Conservation (phyloP, 345 rosid genomes). For the Citrus sp. region DNA sequence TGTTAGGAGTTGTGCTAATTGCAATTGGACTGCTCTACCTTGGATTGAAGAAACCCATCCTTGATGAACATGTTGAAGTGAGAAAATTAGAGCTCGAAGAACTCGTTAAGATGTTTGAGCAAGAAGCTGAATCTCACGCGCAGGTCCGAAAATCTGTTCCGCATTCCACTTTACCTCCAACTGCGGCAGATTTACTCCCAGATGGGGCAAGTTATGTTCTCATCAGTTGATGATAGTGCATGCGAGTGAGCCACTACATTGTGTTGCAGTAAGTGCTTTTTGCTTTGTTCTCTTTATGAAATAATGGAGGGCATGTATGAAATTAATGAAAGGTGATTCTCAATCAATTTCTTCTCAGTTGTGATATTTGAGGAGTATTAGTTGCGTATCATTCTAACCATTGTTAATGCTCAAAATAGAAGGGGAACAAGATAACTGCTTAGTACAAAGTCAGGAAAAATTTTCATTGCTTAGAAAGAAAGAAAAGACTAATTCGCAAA, state of each 20-base stretch:
- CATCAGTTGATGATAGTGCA: constrained; percentile 22
- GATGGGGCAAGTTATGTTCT: constrained; percentile 43
- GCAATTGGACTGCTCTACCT: constrained; percentile 46
- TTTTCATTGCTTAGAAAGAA: background rate
- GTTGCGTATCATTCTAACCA: background rate
- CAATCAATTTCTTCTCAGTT: background rate
- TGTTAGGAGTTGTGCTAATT: constrained; percentile 40
- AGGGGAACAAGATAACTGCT: background rate
- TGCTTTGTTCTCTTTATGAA: background rate
- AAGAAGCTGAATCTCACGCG: constrained; percentile 63
- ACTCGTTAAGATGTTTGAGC: constrained; percentile 55
- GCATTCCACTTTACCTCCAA: constrained; percentile 32
- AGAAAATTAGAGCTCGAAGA: constrained; percentile 55
- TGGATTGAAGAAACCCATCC: constrained; percentile 48
- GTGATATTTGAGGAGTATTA: background rate
- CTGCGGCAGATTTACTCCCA: constrained; percentile 31
- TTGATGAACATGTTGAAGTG: constrained; percentile 43
- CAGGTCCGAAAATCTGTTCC: constrained; percentile 40
- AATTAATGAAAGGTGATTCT: background rate
- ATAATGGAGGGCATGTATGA: background rate
- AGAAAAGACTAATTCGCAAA: background rate
- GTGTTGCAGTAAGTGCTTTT: background rate
- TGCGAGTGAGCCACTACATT: background rate
- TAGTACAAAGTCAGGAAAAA: background rate
- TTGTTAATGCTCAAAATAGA: background rate